Percentiles rank a stretch among this genome's conserved stretches.
These are phyloP conservation scores for Boletus barrowsii DNA, from an alignment of 768 basidiomycete genomes.

Conservation along the genomic window DNA sequence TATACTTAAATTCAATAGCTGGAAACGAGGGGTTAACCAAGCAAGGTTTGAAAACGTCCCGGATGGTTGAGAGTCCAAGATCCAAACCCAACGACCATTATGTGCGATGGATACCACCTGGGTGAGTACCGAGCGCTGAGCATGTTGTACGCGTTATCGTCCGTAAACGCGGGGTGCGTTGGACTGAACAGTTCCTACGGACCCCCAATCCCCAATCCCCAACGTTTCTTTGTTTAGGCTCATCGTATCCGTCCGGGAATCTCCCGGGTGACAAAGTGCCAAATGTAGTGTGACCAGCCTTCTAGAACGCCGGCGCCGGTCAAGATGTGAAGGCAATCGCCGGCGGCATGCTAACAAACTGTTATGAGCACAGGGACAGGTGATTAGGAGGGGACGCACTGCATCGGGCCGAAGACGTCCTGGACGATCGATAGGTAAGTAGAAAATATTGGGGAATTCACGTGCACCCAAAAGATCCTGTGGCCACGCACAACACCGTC, in stretches of 20 bases:
- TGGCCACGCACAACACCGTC: not conserved
- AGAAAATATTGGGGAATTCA: slow-evolving; percentile 54
- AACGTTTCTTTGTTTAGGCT: not conserved
- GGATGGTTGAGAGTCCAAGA: too few relatives aligned
- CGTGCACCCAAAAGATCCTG: slow-evolving; percentile 42
- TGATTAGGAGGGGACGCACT: slow-evolving; percentile 35
- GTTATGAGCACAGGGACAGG: not conserved
- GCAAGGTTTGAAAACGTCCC: not conserved
- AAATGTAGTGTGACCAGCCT: slow-evolving; percentile 52
- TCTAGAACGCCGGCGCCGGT: slow-evolving; percentile 47
- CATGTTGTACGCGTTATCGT: too few relatives aligned
- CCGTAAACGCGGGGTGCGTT: too few relatives aligned
- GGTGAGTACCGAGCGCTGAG: too few relatives aligned
- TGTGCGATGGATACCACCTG: too few relatives aligned
- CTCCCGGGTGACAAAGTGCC: slow-evolving; percentile 45
- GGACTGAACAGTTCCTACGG: too few relatives aligned
- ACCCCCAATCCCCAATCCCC: too few relatives aligned
- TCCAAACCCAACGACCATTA: too few relatives aligned
- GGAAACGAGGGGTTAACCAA: not conserved
- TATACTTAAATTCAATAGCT: not conserved
- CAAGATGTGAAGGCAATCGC: slow-evolving; percentile 48
- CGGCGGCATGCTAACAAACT: slow-evolving; percentile 35
- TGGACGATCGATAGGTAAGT: slow-evolving; percentile 58
- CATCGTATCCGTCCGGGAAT: slow-evolving; percentile 27
- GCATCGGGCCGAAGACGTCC: slow-evolving; percentile 63